Percentiles rank a stretch among this genome's conserved stretches.
Conservation (phyloP, 768 basidiomycete species). For the Crassisporium funariophilum region DNA sequence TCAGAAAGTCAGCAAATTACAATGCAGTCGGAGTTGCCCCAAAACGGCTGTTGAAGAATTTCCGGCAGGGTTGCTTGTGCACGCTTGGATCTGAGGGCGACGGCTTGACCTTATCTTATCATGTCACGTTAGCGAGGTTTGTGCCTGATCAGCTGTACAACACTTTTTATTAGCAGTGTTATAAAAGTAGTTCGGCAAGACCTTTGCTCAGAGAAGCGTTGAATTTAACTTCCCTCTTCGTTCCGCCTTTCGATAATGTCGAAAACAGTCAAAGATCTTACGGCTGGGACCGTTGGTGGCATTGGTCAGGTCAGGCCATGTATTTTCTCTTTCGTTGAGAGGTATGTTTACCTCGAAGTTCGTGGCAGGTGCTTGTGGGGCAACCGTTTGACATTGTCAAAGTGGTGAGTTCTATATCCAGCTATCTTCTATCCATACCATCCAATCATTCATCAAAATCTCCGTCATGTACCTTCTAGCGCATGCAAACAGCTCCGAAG, state of each 20-base stretch:
- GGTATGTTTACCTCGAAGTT: slow-evolving; percentile 18
- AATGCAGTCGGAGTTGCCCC: too few species aligned
- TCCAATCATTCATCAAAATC: not conserved
- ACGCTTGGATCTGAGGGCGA: slow-evolving; percentile 17
- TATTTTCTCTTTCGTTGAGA: slow-evolving; percentile 2
- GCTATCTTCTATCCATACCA: not conserved
- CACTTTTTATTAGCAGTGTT: too few species aligned
- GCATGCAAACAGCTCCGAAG: slow-evolving; percentile 92
- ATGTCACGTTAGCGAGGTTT: slow-evolving; percentile 33
- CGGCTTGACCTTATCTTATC: slow-evolving; percentile 32
- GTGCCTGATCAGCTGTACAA: slow-evolving; percentile 6
- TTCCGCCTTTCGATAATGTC: slow-evolving; percentile 37
- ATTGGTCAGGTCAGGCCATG: slow-evolving; percentile 68
- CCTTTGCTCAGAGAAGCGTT: not conserved
- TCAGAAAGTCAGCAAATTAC: too few species aligned
- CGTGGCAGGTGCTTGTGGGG: slow-evolving; percentile 75
- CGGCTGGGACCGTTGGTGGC: slow-evolving; percentile 90
- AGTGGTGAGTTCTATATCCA: slow-evolving; percentile 68
- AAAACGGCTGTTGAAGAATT: too few species aligned
- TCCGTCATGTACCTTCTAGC: slow-evolving; percentile 42
- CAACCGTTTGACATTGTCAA: slow-evolving; percentile 98
- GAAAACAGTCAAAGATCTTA: slow-evolving; percentile 82
- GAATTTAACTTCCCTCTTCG: not conserved
- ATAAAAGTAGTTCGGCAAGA: too few species aligned
- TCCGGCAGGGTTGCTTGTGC: slow-evolving; percentile 2